phyloP scores from a whole-genome alignment of 2,329 filamentous ascomycete genomes.

The Trichoderma aggressivum region DNA sequence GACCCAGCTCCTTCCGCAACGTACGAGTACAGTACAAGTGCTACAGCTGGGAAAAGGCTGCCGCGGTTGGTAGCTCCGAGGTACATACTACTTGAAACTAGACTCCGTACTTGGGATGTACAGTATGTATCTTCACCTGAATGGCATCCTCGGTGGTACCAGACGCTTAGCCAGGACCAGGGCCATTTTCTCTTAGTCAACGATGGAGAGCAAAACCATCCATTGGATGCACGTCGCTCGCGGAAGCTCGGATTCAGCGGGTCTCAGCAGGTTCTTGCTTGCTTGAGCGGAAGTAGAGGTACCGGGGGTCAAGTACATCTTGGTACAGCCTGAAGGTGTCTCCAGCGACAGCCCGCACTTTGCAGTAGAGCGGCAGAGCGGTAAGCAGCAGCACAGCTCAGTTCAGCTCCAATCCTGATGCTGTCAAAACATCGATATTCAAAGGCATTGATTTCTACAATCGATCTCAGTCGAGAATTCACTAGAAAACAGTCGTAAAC shows the following conservation, averaged over 20 bases:
- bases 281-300: not conserved
- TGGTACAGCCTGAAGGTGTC: not conserved
- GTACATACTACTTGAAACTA: not conserved
- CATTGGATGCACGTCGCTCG: constrained; percentile 3
- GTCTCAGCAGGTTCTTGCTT: not conserved
- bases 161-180: not conserved
- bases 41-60: not conserved
- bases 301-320: not conserved
- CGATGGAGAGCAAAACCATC: not conserved
- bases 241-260: constrained; percentile 15
- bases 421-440: not conserved
- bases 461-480: too few species aligned
- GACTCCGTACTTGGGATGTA: too few species aligned
- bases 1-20: not conserved
- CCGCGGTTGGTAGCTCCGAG: not conserved
- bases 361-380: not conserved
- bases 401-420: too few species aligned
- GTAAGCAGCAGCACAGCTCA: not conserved
- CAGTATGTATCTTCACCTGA: not conserved
- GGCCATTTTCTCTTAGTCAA: constrained; percentile 13
- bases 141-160: not conserved
- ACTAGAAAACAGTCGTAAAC: too few species aligned
- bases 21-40: too few species aligned
- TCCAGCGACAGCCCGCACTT: not conserved
- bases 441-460: not conserved